Evolutionary conservation across 2,329 filamentous ascomycete species (phyloP), one percentile per base, ranked within the genome.

Genomic region (Aspergillus quadrilineatus): DNA sequence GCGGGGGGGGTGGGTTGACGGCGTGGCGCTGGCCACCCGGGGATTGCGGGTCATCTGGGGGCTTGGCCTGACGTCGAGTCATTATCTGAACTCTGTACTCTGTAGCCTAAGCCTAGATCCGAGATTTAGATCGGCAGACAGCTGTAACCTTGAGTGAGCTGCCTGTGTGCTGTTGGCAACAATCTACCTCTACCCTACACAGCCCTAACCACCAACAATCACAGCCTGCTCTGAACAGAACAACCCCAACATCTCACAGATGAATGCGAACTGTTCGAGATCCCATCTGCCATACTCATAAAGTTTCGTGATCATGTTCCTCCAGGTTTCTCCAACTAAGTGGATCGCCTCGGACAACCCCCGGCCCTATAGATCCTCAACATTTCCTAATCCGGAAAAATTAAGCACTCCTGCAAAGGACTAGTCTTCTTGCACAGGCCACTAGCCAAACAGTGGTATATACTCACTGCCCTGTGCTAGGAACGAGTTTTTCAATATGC

Each of bases 321-420:
- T 37, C 34, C 34, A 37, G 14, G 34, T 37, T 34, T 37, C 26
- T 32, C 12, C 17, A 7, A 6, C 32, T 17, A 28, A 55, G 53
- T 55, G 53, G 53, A 45, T 26, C 39, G 10, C 15, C 14, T 22
- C 45, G 47, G 53, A 49, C 53, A 50, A 44, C 30, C 53, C 36
- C 46, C 45, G 45, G 15, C 37, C 50, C 22, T 29, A 22, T 2
- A 15, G 39, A 45, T n/a, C 50, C 26, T 15, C 10, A 43, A 8
- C n/a, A 36, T 54, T 59, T 22, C 57, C 57, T n/a, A 8, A 34
- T 48, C 6, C 17, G 54, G 57, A 8, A 56, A 34, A 14, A 4
- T 39, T 59, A 47, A 44, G 41, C 57, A 45, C 57, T 10, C 28
- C 22, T 22, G 22, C 22, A 22, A 22, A 22, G 22, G 22, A 22